Conservation (phyloP, 2,329 filamentous ascomycete genomes). For the Truncatella angustata region DNA sequence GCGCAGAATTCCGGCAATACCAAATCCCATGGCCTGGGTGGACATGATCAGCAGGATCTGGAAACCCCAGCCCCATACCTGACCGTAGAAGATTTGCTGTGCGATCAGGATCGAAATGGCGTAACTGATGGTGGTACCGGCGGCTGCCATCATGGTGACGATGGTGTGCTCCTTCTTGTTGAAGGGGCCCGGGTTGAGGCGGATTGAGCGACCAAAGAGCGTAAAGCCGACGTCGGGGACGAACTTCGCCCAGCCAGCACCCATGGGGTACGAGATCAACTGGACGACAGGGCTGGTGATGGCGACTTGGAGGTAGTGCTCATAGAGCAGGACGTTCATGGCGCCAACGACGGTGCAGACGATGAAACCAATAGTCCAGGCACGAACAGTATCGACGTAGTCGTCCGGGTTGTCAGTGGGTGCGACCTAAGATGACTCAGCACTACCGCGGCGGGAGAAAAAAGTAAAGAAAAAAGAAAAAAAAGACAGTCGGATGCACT, state of each 20-base stretch:
- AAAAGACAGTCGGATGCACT: too few relatives aligned
- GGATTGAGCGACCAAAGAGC: conserved; percentile 6
- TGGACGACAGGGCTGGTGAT: conserved; percentile 63
- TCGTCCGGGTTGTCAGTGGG: too few relatives aligned
- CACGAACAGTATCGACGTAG: conserved; percentile 63
- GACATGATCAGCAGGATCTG: conserved; percentile 59
- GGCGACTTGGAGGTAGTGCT: conserved; percentile 58
- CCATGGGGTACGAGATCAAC: conserved; percentile 56
- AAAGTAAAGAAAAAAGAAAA: too few relatives aligned
- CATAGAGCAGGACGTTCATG: conserved; percentile 60
- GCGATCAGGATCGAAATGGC: conserved; percentile 35
- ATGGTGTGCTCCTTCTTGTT: conserved; percentile 49
- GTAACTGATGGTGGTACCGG: conserved; percentile 40
- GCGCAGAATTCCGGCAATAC: conserved; percentile 57
- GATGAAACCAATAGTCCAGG: conserved; percentile 61
- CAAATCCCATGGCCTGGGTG: conserved; percentile 63
- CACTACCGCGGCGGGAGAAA: too few relatives aligned
- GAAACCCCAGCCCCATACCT: conserved; percentile 55
- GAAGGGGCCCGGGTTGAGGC: conserved; percentile 40
- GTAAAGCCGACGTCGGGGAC: background rate
- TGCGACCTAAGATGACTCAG: too few relatives aligned
- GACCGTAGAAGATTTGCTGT: conserved; percentile 46
- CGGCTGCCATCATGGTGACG: conserved; percentile 49
- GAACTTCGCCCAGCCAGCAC: conserved; percentile 17
- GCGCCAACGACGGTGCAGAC: conserved; percentile 60